Conservation (phyloP, 129 eudicot genomes). For the Scalesia atractyloides region DNA sequence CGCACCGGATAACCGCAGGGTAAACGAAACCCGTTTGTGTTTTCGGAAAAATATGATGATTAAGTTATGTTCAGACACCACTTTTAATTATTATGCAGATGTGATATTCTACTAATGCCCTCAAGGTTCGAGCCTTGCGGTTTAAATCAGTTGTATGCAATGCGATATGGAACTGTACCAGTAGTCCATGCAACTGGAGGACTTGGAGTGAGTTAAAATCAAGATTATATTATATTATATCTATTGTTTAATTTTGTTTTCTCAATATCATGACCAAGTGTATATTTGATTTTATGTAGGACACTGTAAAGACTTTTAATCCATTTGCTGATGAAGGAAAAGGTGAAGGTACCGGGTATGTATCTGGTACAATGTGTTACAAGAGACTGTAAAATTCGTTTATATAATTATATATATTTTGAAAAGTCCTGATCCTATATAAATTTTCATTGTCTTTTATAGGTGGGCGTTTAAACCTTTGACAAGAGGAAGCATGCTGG, state of each 20-base stretch:
- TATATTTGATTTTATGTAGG: background rate
- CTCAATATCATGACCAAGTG: background rate
- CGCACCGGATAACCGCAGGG: conserved; percentile 95
- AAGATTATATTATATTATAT: background rate
- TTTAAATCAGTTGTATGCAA: conserved; percentile 87
- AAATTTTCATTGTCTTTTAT: background rate
- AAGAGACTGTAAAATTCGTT: background rate
- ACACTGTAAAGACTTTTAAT: conserved; percentile 8
- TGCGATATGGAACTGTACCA: conserved; percentile 92
- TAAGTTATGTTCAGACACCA: background rate
- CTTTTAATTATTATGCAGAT: conserved; percentile 45
- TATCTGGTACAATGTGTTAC: background rate
- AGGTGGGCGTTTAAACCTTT: conserved; percentile 14
- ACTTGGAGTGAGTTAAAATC: conserved; percentile 66
- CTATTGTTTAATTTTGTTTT: background rate
- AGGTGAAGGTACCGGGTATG: conserved; percentile 16
- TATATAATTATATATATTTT: too few relatives aligned
- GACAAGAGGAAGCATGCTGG: conserved; percentile 13
- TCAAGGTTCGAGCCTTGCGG: conserved; percentile 98
- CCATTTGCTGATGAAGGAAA: conserved; percentile 8
- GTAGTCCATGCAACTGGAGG: conserved; percentile 93
- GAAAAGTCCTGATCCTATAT: background rate
- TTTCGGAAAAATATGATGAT: background rate
- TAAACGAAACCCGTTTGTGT: conserved; percentile 24
- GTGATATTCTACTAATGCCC: conserved; percentile 88